A percentile compares a stretch with the other conserved stretches of the same genome.
Conservation (phyloP, 306 rosid species). For the Rosa lucieae region DNA sequence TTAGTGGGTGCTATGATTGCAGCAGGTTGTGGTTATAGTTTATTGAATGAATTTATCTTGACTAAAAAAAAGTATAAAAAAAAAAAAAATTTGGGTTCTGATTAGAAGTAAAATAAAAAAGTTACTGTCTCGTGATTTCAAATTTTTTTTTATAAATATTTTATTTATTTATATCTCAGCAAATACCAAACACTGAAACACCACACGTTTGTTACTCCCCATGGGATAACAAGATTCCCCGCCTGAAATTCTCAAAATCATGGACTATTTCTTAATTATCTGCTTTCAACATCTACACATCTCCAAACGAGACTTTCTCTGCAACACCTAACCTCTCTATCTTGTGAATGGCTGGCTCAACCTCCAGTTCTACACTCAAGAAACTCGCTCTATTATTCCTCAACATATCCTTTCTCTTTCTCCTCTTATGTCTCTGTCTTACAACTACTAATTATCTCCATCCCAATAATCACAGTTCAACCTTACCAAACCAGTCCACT, state of each 20-base stretch:
- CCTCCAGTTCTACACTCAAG: constrained; percentile 13
- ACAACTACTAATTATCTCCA: constrained; percentile 7
- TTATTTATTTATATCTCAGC: not conserved
- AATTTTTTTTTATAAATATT: too few species aligned
- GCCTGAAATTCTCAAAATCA: too few species aligned
- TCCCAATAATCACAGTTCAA: constrained; percentile 13
- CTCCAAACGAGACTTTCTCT: not conserved
- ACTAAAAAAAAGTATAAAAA: too few species aligned
- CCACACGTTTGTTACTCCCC: not conserved
- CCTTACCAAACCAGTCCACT: not conserved
- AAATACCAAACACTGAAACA: not conserved
- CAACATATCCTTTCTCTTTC: constrained; percentile 45
- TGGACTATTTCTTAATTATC: too few species aligned
- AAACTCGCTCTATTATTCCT: constrained; percentile 32
- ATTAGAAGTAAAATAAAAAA: too few species aligned
- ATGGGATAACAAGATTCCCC: too few species aligned
- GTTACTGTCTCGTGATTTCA: too few species aligned
- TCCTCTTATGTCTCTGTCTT: constrained; percentile 38
- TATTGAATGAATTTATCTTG: too few species aligned
- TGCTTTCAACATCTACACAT: not conserved
- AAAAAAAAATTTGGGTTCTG: too few species aligned
- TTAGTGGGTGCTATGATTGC: too few species aligned
- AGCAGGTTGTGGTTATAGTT: too few species aligned
- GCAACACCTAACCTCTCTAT: not conserved
- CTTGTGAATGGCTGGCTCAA: not conserved